Conservation (phyloP, 2,329 filamentous ascomycete species). For the Epichloe amarillans region DNA sequence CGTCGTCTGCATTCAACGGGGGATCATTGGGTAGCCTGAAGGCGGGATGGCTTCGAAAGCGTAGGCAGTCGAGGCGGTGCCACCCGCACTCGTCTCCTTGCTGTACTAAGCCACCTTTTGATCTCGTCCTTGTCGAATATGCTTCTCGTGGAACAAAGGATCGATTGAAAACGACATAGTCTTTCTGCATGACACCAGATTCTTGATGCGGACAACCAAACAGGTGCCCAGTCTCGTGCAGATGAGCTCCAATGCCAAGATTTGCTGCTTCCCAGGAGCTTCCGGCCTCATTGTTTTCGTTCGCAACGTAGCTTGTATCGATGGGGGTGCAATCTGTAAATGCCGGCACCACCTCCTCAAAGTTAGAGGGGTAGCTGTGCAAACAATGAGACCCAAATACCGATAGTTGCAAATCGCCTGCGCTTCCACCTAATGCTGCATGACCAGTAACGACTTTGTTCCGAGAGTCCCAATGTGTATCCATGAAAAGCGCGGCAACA, state of each 20-base stretch:
- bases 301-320: constrained; percentile 65
- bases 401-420: constrained; percentile 64
- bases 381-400: constrained; percentile 88
- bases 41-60: constrained; percentile 81
- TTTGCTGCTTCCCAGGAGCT: constrained; percentile 95
- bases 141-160: constrained; percentile 72
- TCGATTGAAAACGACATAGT: constrained; percentile 74
- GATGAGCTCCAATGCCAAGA: constrained; percentile 81
- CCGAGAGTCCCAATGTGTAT: constrained; percentile 72
- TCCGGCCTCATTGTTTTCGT: constrained; percentile 75
- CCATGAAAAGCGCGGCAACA: constrained; percentile 74
- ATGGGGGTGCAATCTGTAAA: constrained; percentile 87
- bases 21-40: constrained; percentile 73
- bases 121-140: constrained; percentile 76
- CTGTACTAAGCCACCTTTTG: constrained; percentile 62
- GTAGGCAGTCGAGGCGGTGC: constrained; percentile 80
- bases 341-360: constrained; percentile 81
- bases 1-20: constrained; percentile 50
- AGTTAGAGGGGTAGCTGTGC: constrained; percentile 76
- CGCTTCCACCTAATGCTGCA: constrained; percentile 65
- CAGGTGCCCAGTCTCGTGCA: constrained; percentile 82
- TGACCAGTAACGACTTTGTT: constrained; percentile 63
- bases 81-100: constrained; percentile 76
- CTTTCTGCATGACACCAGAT: constrained; percentile 80
- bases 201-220: constrained; percentile 86